phyloP scores from a whole-genome alignment of 495 filamentous ascomycete species.

The Arthonia radiata region DNA sequence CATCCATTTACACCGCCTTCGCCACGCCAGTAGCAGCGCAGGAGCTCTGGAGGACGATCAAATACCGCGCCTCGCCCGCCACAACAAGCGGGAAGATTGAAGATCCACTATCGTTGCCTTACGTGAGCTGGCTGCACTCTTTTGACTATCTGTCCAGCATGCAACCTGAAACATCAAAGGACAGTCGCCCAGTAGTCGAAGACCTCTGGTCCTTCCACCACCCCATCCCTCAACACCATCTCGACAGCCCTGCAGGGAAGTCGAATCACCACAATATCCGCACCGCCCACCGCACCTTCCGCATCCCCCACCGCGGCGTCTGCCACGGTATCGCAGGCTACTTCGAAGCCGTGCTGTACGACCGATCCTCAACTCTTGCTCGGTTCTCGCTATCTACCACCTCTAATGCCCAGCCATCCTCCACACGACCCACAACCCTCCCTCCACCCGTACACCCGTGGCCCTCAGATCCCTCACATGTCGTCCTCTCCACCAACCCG shows the following conservation, averaged over 20 bases:
- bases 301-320: conserved; percentile 45
- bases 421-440: too few species aligned
- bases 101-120: conserved; percentile 66
- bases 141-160: conserved; percentile 52
- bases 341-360: conserved; percentile 82
- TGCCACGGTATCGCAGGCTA: conserved; percentile 85
- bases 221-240: too few species aligned
- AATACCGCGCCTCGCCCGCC: conserved; percentile 22
- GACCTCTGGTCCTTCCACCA: conserved; percentile 25
- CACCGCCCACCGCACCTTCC: conserved; percentile 48
- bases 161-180: conserved; percentile 3
- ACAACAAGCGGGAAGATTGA: too few species aligned
- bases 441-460: conserved; percentile 1
- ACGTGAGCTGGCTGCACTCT: conserved; percentile 78
- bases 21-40: conserved; percentile 79
- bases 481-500: conserved; percentile 82
- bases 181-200: conserved; percentile 13
- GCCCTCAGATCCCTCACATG: conserved; percentile 13
- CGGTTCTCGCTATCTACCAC: too few species aligned
- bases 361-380: too few species aligned
- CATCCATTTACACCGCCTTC: conserved; percentile 73
- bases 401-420: too few species aligned
- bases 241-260: too few species aligned
- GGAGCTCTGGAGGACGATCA: conserved; percentile 58
- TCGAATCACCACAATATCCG: conserved; percentile 71